Evolutionary conservation across 805 yeast species (phyloP).

Genomic region (Hanseniaspora pseudoguilliermondii): DNA sequence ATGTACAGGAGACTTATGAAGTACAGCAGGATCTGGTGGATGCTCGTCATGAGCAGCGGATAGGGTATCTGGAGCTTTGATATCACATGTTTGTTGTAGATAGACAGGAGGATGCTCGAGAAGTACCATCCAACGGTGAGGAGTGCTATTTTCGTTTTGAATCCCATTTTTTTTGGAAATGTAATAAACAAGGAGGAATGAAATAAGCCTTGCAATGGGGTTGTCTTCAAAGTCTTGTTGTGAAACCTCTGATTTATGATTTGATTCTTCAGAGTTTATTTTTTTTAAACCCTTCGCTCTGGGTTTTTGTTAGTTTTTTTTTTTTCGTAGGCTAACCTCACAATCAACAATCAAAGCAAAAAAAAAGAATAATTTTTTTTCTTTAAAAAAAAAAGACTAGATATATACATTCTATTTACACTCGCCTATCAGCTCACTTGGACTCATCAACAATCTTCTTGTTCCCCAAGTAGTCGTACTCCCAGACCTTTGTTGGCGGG

Average conservation of each 20-base stretch:
- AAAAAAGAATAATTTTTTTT: too few species aligned
- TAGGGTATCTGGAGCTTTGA: constrained; percentile 62
- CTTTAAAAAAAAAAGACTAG: too few species aligned
- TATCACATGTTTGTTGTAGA: constrained; percentile 67
- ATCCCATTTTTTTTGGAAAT: background rate
- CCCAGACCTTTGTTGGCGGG: constrained; percentile 78
- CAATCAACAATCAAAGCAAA: too few species aligned
- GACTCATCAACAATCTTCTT: background rate
- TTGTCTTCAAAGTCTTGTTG: too few species aligned
- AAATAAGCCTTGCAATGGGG: too few species aligned
- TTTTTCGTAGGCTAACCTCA: too few species aligned
- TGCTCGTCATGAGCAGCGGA: constrained; percentile 73
- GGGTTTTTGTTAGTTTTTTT: too few species aligned
- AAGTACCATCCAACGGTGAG: constrained; percentile 49
- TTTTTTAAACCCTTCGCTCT: too few species aligned
- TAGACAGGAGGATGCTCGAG: constrained; percentile 54
- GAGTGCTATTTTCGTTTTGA: background rate
- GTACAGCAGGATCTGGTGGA: constrained; percentile 63
- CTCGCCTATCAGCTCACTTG: background rate
- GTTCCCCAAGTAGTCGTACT: constrained; percentile 33
- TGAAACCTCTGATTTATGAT: too few species aligned
- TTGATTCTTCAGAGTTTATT: too few species aligned
- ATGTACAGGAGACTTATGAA: constrained; percentile 39
- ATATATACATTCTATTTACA: background rate
- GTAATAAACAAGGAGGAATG: too few species aligned